Evolutionary conservation across 2,329 filamentous ascomycete genomes (phyloP).

Genomic region (Nothophoma quercina): DNA sequence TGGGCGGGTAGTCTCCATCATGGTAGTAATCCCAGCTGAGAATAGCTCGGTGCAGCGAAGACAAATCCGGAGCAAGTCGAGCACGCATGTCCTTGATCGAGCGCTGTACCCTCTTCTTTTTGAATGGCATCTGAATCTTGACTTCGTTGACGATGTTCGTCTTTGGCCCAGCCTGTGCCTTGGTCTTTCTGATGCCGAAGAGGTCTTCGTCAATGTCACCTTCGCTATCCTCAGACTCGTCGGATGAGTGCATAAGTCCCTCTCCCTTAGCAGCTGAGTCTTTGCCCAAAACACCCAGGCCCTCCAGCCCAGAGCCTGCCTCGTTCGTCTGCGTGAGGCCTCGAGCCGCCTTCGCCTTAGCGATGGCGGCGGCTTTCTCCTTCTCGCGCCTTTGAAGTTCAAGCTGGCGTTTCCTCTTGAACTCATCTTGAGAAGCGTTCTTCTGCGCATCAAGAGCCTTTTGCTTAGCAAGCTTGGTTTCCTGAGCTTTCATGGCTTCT

Average conservation of each 20-base stretch:
- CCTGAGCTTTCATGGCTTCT: conserved; percentile 31
- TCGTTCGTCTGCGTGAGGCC: conserved; percentile 67
- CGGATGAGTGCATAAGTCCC: conserved; percentile 89
- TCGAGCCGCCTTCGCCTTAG: conserved; percentile 68
- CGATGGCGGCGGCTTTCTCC: conserved; percentile 75
- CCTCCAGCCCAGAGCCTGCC: conserved; percentile 79
- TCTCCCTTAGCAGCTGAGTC: conserved; percentile 77
- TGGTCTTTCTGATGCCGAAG: conserved; percentile 64
- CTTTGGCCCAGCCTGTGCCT: conserved; percentile 49
- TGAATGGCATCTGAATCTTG: conserved; percentile 71
- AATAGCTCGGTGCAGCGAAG: conserved; percentile 82
- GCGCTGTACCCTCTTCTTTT: conserved; percentile 80
- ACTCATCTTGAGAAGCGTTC: conserved; percentile 52
- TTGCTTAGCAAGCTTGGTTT: conserved; percentile 34
- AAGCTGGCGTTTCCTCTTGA: conserved; percentile 76
- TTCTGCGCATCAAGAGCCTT: conserved; percentile 38
- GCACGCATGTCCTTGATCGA: conserved; percentile 94
- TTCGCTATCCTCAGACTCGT: conserved; percentile 67
- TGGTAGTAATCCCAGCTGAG: conserved; percentile 97
- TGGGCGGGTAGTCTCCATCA: conserved; percentile 82
- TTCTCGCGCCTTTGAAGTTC: conserved; percentile 78
- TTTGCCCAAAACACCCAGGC: conserved; percentile 77
- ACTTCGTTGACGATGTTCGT: conserved; percentile 49
- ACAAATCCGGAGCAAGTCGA: conserved; percentile 87
- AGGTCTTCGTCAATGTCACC: conserved; percentile 71